Base-by-base conservation (phyloP, 768 basidiomycete species). In the Lanmaoa rubissima region DNA sequence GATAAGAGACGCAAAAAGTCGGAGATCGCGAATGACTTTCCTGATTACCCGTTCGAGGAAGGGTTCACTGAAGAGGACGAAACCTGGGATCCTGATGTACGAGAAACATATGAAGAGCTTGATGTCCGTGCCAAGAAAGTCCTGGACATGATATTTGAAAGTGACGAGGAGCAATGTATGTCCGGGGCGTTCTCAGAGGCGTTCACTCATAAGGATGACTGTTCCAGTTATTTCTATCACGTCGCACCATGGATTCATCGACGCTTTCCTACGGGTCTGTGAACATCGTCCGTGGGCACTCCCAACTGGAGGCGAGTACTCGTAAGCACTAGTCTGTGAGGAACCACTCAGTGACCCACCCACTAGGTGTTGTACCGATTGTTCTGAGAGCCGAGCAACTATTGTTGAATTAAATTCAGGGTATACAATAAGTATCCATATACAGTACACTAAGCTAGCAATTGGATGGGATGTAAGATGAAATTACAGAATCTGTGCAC, bases 11-110 rank as follows among this genome's bases (percentile, higher is more conserved):
- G 76, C 19, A 74, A 77, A 2, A 74, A 71, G 34, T 75, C 80
- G 0, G 76, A 80, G 52, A 84, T 91, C 57, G 61, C 68, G 0
- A 54, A 55, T 0, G 61, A 75, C 7, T 89, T 71, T 64, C 83
- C 85, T 0, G 66, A 70, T 5, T 85, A 85, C 64, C 59, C 50
- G 9, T 78, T 89, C 44, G 87, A 90, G 62, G 65, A 68, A 1
- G 80, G 77, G 0, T 81, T 92, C 51, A 69, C 78, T 0, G 88
- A 91, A 65, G 74, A 82, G 16, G 90, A 92, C 62, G 71, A 76
- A 17, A 67, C 85, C 0, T 91, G 88, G 88, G 62, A 71, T 2
- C 55, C 81, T 0, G 76, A 82, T 21, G 65, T 75, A 16, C 75
- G 88, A 39, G 89, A 92, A 65, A 78, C 79, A 0, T 62, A 65